These are phyloP conservation scores for Malus hybrid DNA, from an alignment of 331 rosid species.

Conservation along the genomic window DNA sequence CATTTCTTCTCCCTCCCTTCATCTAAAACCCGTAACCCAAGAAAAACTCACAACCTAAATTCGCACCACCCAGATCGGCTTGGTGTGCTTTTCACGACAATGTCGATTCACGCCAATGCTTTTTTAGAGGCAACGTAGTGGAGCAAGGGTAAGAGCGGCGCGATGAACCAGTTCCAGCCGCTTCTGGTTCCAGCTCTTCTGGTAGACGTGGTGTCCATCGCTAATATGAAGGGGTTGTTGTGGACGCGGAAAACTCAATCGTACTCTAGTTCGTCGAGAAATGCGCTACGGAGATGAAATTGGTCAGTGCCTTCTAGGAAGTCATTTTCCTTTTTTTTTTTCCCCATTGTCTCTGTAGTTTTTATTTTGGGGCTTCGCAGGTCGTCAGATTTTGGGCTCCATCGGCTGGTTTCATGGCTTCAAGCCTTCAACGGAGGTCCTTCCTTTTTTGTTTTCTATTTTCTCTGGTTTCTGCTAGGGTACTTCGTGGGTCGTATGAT, in stretches of 20 bases:
- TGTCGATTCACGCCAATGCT: conserved; percentile 83
- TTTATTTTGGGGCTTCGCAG: too few species aligned
- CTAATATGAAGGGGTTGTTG: conserved; percentile 79
- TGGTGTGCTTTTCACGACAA: conserved; percentile 81
- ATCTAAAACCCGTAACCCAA: too few species aligned
- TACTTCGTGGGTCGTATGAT: too few species aligned
- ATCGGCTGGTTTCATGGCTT: too few species aligned
- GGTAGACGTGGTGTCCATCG: conserved; percentile 65
- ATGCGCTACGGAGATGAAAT: conserved; percentile 66
- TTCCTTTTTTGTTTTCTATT: too few species aligned
- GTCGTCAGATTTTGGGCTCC: too few species aligned
- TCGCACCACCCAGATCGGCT: conserved; percentile 3
- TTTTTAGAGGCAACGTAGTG: conserved; percentile 91
- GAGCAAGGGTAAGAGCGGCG: conserved; percentile 86
- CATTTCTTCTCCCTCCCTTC: too few species aligned
- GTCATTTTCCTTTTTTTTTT: conserved; percentile 5
- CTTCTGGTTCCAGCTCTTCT: conserved; percentile 68
- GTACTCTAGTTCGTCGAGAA: conserved; percentile 72
- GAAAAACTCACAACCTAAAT: too few species aligned
- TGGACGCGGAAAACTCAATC: conserved; percentile 68
- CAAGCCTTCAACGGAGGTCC: too few species aligned
- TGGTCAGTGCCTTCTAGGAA: conserved; percentile 91
- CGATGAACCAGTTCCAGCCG: conserved; percentile 78
- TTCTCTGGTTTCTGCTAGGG: too few species aligned
- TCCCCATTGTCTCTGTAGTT: too few species aligned